Conservation (phyloP, 208 protist genomes). For the Acanthamoeba triangularis region DNA sequence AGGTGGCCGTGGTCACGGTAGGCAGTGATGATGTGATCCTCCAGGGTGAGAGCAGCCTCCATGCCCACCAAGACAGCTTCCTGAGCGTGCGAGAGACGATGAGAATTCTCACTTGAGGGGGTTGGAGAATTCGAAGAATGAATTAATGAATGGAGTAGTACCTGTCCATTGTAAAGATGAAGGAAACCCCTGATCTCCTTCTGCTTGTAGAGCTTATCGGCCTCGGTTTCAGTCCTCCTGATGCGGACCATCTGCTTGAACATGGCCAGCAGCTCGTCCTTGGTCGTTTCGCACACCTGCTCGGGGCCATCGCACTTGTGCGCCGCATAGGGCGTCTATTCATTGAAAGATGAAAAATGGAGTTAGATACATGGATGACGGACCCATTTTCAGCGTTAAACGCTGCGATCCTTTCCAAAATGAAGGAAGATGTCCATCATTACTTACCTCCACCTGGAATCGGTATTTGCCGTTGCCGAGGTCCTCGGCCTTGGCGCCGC, state of each 20-base stretch:
- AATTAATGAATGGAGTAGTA: constrained; percentile 24
- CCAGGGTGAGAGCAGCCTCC: constrained; percentile 93
- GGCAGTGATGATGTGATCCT: constrained; percentile 97
- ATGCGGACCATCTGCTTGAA: constrained; percentile 96
- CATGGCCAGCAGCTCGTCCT: constrained; percentile 87
- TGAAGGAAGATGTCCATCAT: neutral
- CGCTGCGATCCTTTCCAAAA: neutral
- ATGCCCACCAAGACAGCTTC: constrained; percentile 97
- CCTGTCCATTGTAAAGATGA: constrained; percentile 98
- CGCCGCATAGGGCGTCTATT: constrained; percentile 61
- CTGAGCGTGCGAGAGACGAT: constrained; percentile 71
- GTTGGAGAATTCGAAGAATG: neutral
- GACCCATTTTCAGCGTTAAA: neutral
- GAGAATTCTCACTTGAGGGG: neutral
- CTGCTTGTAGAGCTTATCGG: constrained; percentile 97
- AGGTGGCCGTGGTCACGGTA: constrained; percentile 98
- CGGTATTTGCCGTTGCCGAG: constrained; percentile 68
- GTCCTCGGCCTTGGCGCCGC: constrained; percentile 57
- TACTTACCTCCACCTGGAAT: constrained; percentile 44
- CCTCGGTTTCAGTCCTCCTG: constrained; percentile 96
- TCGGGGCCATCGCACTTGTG: constrained; percentile 73
- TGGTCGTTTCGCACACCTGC: constrained; percentile 70
- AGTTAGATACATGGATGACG: no score
- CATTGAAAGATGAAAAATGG: neutral
- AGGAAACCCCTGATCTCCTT: constrained; percentile 98